Evolutionary conservation across 257 asterid species (phyloP).

Genomic region (Coffea canephora): DNA sequence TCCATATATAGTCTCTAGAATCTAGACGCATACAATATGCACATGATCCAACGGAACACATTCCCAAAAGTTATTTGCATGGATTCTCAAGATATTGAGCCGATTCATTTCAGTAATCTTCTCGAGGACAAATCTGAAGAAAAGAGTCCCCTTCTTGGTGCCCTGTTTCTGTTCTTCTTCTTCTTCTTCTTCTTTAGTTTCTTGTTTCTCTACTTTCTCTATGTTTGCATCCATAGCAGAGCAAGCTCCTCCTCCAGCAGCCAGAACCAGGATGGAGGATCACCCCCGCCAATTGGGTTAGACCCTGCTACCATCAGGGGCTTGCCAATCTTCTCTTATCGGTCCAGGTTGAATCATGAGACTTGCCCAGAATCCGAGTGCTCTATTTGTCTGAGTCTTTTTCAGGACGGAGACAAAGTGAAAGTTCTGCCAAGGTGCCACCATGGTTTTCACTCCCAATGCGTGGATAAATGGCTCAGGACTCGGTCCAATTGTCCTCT

Average conservation of each 20-base stretch:
- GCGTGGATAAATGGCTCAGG: constrained; percentile 44
- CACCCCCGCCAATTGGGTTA: constrained; percentile 26
- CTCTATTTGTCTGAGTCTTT: constrained; percentile 50
- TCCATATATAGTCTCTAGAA: background rate
- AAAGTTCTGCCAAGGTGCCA: constrained; percentile 47
- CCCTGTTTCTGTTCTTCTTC: constrained; percentile 28
- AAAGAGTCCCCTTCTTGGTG: constrained; percentile 32
- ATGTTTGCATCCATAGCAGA: constrained; percentile 28
- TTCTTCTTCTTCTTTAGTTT: constrained; percentile 22
- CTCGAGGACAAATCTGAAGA: constrained; percentile 18
- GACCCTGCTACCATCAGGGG: constrained; percentile 36
- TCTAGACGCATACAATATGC: background rate
- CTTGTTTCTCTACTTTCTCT: constrained; percentile 31
- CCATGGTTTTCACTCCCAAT: constrained; percentile 60
- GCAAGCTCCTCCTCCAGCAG: background rate
- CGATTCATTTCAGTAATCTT: constrained; percentile 23
- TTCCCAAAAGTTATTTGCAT: constrained; percentile 10
- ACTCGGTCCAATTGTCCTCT: constrained; percentile 43
- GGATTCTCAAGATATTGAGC: constrained; percentile 34
- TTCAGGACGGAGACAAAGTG: constrained; percentile 48
- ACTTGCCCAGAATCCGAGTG: constrained; percentile 14
- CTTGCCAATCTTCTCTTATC: constrained; percentile 33
- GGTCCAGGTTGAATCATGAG: constrained; percentile 13
- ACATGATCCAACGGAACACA: background rate
- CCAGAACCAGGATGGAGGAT: background rate